A percentile compares a stretch with the other conserved stretches of the same genome.
These are phyloP conservation scores for Sugiyamaella americana DNA, from an alignment of 805 yeast genomes.

Conservation along the genomic window DNA sequence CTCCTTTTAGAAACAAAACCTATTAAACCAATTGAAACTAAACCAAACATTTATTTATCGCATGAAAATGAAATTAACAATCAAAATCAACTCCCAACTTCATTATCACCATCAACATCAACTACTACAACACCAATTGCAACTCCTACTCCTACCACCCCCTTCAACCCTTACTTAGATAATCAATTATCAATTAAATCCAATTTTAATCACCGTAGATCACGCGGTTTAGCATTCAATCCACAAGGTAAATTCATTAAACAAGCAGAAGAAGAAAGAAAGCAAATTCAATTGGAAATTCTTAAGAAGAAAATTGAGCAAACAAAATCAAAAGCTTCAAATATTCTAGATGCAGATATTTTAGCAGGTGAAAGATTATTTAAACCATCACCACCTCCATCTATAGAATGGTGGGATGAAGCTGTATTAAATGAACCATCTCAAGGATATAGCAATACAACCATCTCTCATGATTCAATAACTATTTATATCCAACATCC, in stretches of 20 bases:
- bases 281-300: conserved; percentile 33
- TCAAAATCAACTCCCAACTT: no score
- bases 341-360: conserved; percentile 48
- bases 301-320: conserved; percentile 32
- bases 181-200: conserved; percentile 11
- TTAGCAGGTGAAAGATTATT: conserved; percentile 52
- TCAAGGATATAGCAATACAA: conserved; percentile 12
- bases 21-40: background rate
- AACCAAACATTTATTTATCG: background rate
- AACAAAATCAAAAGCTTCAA: conserved; percentile 24
- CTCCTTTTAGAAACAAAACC: conserved; percentile 17
- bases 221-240: conserved; percentile 46
- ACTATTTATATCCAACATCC: conserved; percentile 82
- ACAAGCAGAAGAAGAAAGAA: conserved; percentile 46
- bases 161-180: conserved; percentile 37
- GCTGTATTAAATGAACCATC: conserved; percentile 40
- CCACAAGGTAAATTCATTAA: conserved; percentile 58
- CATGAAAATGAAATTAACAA: background rate
- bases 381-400: conserved; percentile 48
- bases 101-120: background rate
- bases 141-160: no score
- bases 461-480: conserved; percentile 38
- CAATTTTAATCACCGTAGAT: conserved; percentile 13
- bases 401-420: conserved; percentile 86
- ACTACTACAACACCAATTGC: background rate